Evolutionary conservation across 768 basidiomycete species (phyloP), one percentile per base, ranked within the genome.

Genomic region (Daedaleopsis nitida): DNA sequence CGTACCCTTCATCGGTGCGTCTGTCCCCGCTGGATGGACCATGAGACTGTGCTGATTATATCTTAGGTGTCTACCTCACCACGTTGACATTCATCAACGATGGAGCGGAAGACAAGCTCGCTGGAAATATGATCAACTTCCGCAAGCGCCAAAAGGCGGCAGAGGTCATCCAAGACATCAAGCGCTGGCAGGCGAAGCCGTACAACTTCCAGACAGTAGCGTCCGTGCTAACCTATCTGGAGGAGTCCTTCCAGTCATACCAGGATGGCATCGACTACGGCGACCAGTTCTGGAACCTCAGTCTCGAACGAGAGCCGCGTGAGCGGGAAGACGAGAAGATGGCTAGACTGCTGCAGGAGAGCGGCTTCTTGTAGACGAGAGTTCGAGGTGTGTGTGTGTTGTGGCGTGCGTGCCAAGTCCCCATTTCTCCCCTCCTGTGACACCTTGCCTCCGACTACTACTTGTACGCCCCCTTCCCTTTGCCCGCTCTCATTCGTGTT

Each of bases 31-130:
- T 57, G 3, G 43, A 9, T 17, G 37, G 1, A 32, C 3, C 45
- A 39, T 1, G 24, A 12, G 19, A 9, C 27, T 34, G 49, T 7
- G 27, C 16, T n/a, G 17, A 17, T 3, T 16, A 43, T 11, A 13
- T 32, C 14, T 45, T 67, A 97, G 96, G 97, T 69, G 91, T 98
- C 57, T 98, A 96, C 79, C 84, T 99, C 27, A 96, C 96, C 7
- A 93, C 91, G 8, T 80, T 98, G 63, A 96, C 95, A n/a, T 98
- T 98, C 75, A 96, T 97, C 72, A 94, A 97, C 75, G 97, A 98
- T 67, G 97, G 96, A 10, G 94, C 93, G 70, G 89, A 90, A 53
- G 93, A 98, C 77, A 86, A 81, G 66, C 79, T 97, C 11, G 82
- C 83, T 17, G 89, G 86, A 9, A 83, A 84, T 58, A 78, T 96